phyloP scores from a whole-genome alignment of 495 filamentous ascomycete species.

The Talaromyces proteolyticus region DNA sequence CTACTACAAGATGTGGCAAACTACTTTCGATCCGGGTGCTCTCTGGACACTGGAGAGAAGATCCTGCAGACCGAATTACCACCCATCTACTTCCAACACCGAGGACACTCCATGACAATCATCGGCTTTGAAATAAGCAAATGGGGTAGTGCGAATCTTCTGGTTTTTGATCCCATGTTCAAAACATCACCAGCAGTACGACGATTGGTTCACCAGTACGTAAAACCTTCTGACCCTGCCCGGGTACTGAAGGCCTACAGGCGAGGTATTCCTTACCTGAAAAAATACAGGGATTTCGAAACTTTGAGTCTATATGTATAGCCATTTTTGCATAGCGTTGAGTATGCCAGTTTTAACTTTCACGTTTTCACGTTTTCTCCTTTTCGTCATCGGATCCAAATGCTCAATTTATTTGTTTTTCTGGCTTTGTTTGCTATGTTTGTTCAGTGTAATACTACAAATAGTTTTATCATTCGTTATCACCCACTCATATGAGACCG shows the following conservation, averaged over 20 bases:
- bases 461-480: too few relatives aligned
- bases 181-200: conserved; percentile 59
- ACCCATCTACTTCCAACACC: conserved; percentile 89
- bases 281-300: conserved; percentile 72
- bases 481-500: too few relatives aligned
- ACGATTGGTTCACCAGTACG: conserved; percentile 42
- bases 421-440: too few relatives aligned
- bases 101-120: conserved; percentile 87
- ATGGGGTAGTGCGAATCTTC: conserved; percentile 61
- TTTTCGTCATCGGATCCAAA: too few relatives aligned
- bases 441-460: too few relatives aligned
- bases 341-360: too few relatives aligned
- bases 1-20: conserved; percentile 63
- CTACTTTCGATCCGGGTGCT: conserved; percentile 60
- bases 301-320: conserved; percentile 39
- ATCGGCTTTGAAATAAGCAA: conserved; percentile 71
- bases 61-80: conserved; percentile 64
- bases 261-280: conserved; percentile 57
- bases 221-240: conserved; percentile 41
- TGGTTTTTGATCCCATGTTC: conserved; percentile 90
- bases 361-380: too few relatives aligned
- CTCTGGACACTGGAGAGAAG: conserved; percentile 33
- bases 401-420: too few relatives aligned
- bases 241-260: conserved; percentile 65
- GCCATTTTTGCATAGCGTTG: too few relatives aligned